Evolutionary conservation across 2,329 filamentous ascomycete species (phyloP), one percentile per base, ranked within the genome.

Genomic region (Alternaria hordeiaustralica): DNA sequence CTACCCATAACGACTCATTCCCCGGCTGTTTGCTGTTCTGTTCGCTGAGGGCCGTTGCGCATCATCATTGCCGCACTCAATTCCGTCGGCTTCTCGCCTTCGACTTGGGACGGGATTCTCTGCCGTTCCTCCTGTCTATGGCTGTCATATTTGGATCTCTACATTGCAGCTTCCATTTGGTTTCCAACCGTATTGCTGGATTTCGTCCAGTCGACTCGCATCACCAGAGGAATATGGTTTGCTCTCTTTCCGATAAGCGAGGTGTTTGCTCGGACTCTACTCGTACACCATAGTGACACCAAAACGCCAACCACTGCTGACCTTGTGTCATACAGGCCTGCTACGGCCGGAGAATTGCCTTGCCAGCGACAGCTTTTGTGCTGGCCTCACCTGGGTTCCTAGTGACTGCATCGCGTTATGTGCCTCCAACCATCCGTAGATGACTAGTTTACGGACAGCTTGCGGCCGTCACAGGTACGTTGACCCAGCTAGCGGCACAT

Each of bases 221-320:
- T 30, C 12, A 26, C 36, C n/a, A 43, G 33, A 6, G 7, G 21
- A 21, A 13, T 6, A 13, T 55, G 6, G 60, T 62, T 62, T 59
- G 47, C 43, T 59, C 41, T 28, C 20, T 25, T 53, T 11, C 23
- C 23, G 13, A 18, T 33, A 46, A 28, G 28, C 20, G 9, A 36
- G n/a, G 26, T 28, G 58, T 61, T 61, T 61, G 60, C 60, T 59
- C 33, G 33, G 45, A 49, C 36, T 20, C 36, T 41, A 20, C 20
- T 50, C 20, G 50, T 59, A 26, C 25, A 51, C 26, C 45, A 12
- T 28, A 30, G 41, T 58, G 47, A 58, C 43, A 54, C 47, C 25
- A 47, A 21, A 30, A 49, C 43, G 43, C 60, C 55, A 61, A 41
- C 43, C 45, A 20, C 33, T 30, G 28, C 11, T 41, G n/a, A 18